phyloP scores from a whole-genome alignment of 257 asterid species.

The Plantago ovata region DNA sequence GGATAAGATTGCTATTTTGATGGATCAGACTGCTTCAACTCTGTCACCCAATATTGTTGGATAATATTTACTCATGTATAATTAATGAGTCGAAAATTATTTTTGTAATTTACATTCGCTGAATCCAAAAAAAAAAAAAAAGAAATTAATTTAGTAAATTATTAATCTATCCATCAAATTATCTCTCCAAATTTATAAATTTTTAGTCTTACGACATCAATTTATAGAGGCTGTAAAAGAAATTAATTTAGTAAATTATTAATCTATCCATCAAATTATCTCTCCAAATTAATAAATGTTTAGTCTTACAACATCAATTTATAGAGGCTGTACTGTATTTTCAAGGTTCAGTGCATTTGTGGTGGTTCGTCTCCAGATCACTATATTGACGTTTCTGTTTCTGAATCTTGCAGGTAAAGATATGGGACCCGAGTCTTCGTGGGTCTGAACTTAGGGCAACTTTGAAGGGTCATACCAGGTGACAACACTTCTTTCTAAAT shows the following conservation, averaged over 20 bases:
- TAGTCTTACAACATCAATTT: neutral
- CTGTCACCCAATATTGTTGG: too few species aligned
- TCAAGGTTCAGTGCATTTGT: slow-evolving; percentile 1
- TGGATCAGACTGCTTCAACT: too few species aligned
- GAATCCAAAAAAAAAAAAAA: too few species aligned
- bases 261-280: neutral
- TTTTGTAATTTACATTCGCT: too few species aligned
- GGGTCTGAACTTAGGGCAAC: slow-evolving; percentile 96
- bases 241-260: too few species aligned
- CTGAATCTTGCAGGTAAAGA: slow-evolving; percentile 61
- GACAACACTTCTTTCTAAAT: slow-evolving; percentile 15
- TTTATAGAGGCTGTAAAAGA: too few species aligned
- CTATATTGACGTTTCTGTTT: neutral
- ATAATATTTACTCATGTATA: too few species aligned
- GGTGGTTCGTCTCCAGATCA: neutral
- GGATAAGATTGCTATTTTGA: too few species aligned
- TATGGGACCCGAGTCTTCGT: slow-evolving; percentile 96
- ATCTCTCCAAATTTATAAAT: slow-evolving; percentile 10
- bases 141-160: too few species aligned
- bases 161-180: neutral
- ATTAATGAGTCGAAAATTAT: too few species aligned
- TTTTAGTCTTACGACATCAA: neutral
- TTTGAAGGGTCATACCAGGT: slow-evolving; percentile 87
- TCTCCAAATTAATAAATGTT: slow-evolving; percentile 4
- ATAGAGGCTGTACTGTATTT: too few species aligned